Evolutionary conservation across 2,329 filamentous ascomycete species (phyloP), one percentile per base, ranked within the genome.

Genomic region (Verticillium albo-atrum): DNA sequence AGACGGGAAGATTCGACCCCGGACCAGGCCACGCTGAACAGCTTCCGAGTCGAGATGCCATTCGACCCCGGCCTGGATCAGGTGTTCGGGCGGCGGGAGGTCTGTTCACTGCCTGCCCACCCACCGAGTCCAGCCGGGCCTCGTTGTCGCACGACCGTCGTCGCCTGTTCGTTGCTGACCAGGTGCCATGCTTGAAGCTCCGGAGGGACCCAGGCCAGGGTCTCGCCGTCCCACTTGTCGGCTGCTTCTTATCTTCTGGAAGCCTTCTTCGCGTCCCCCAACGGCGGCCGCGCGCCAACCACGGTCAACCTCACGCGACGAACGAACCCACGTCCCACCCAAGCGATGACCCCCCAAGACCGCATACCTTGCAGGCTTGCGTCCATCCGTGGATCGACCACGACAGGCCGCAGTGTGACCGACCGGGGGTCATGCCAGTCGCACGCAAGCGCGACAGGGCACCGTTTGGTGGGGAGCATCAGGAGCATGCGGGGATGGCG

Each of bases 401-500:
- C 28, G n/a, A 53, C 51, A 25, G 26, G 26, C 51, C 51, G 26
- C 51, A 27, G 47, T 30, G 20, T 32, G 27, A 28, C 52, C 28
- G 52, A 23, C 52, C 27, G 52, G 52, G 27, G 30, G 6, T n/a
- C 27, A 32, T n/a, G 52, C 52, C n/a, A 23, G 52, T 32, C 27
- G 30, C 25, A 53, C 25, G 51, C 25, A 53, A 53, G 27, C 51
- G 51, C 15, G 54, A 47, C 54, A 47, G 10, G 34, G 23, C 25
- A 27, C 35, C 35, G 34, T 56, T 32, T 56, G 42, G 54, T 56
- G 54, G 54, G 27, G 54, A 50, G 42, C 42, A 25, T 12, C n/a
- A 50, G 42, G 42, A 50, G 42, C 9, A 56, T 56, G 54, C 54
- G 54, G 54, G 54, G 54, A 56, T 56, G 34, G 37, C 14, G 20